A percentile compares a stretch with the other conserved stretches of the same genome.
Evolutionary conservation across 768 basidiomycete species (phyloP).

Genomic region (Rhodosporidiobolus odoratus): DNA sequence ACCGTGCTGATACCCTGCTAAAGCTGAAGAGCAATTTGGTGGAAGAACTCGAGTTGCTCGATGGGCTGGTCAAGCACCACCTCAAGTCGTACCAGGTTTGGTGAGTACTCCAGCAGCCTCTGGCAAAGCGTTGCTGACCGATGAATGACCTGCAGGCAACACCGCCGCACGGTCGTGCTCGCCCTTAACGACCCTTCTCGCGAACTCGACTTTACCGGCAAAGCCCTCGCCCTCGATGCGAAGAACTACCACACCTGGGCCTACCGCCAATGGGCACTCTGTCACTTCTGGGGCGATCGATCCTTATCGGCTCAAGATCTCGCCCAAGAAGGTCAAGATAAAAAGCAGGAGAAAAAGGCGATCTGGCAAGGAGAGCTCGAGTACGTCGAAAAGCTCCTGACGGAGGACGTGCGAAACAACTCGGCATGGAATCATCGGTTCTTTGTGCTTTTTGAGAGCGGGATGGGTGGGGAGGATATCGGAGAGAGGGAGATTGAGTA

Average conservation of each 20-base stretch:
- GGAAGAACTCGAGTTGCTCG: conserved; percentile 76
- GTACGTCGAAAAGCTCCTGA: conserved; percentile 65
- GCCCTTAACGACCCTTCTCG: conserved; percentile 44
- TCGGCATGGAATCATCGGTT: conserved; percentile 96
- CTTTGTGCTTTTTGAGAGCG: conserved; percentile 71
- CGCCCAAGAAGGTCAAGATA: neutral
- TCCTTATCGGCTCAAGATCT: neutral
- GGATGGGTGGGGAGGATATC: conserved; percentile 58
- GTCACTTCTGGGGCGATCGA: conserved; percentile 55
- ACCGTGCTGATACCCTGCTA: conserved; percentile 80
- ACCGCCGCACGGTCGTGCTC: conserved; percentile 49
- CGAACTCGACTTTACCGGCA: conserved; percentile 76
- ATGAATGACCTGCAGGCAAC: too few relatives aligned
- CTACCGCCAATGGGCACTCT: conserved; percentile 89
- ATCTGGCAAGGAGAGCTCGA: conserved; percentile 67
- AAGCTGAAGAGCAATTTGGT: conserved; percentile 62
- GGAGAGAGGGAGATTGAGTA: conserved; percentile 69
- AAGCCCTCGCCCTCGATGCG: conserved; percentile 64
- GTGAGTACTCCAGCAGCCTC: conserved; percentile 48
- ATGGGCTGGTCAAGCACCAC: conserved; percentile 72
- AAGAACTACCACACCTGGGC: conserved; percentile 99
- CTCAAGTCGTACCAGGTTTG: conserved; percentile 98
- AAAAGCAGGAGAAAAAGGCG: conserved; percentile 6
- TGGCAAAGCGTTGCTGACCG: neutral
- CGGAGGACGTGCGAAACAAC: conserved; percentile 82